Conservation (phyloP, 1,284 basidiomycete species). For the Ustilago tritici region DNA sequence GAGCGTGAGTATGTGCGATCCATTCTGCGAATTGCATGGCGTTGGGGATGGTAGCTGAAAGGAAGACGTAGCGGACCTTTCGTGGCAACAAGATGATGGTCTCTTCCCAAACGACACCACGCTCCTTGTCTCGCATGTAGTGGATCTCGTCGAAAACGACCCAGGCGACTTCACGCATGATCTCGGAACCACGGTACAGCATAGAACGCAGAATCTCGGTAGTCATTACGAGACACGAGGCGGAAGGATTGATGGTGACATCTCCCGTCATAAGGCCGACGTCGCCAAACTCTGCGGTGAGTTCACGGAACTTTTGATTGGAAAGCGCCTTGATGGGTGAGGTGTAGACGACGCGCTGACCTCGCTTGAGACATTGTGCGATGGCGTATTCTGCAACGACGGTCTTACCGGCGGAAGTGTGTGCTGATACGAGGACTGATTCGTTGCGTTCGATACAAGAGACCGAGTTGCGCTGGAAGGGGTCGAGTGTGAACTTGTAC, state of each 20-base stretch:
- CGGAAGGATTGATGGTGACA: constrained; percentile 98
- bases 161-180: constrained; percentile 99
- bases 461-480: constrained; percentile 95
- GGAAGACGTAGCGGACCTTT: constrained; percentile 95
- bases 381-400: constrained; percentile 99
- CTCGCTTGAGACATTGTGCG: constrained; percentile 89
- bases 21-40: constrained; percentile 99
- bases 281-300: constrained; percentile 95
- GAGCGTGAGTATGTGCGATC: constrained; percentile 96
- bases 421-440: constrained; percentile 97
- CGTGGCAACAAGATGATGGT: constrained; percentile 98
- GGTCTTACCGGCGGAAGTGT: constrained; percentile 98
- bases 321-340: constrained; percentile 99
- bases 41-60: constrained; percentile 99
- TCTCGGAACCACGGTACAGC: constrained; percentile 97
- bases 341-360: constrained; percentile 97
- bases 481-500: constrained; percentile 97
- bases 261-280: constrained; percentile 99
- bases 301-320: constrained; percentile 98
- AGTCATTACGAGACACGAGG: constrained; percentile 98
- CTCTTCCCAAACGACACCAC: constrained; percentile 77
- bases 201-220: constrained; percentile 99
- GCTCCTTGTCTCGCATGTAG: constrained; percentile 96
- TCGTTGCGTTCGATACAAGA: constrained; percentile 96
- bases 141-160: constrained; percentile 99